Evolutionary conservation across 2,329 filamentous ascomycete species (phyloP).

Genomic region (Passalora sequoiae): DNA sequence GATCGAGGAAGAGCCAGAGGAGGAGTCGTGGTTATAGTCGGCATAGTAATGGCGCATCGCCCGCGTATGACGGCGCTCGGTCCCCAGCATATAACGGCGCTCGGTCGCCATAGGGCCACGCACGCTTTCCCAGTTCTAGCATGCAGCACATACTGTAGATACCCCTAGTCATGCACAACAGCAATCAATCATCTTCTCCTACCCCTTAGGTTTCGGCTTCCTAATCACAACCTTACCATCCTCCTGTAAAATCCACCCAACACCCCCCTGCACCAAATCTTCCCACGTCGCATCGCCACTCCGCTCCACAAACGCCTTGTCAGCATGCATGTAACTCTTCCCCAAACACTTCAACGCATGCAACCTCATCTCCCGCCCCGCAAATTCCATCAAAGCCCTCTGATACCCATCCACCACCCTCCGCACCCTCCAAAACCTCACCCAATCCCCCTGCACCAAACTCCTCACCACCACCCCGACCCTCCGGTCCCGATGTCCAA

Average conservation of each 20-base stretch:
- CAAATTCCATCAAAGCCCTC: conserved; percentile 73
- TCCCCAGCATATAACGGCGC: neutral
- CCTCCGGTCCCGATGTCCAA: conserved; percentile 59
- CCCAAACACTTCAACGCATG: conserved; percentile 85
- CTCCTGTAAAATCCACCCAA: conserved; percentile 76
- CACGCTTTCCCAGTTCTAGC: neutral
- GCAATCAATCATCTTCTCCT: neutral
- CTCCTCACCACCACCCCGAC: conserved; percentile 65
- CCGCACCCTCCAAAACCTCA: conserved; percentile 67
- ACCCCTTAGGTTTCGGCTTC: conserved; percentile 46
- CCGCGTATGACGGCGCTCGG: neutral
- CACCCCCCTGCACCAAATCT: conserved; percentile 60
- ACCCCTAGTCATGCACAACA: conserved; percentile 3
- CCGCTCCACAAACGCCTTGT: conserved; percentile 63
- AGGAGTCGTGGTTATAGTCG: conserved; percentile 7
- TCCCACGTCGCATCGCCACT: conserved; percentile 67
- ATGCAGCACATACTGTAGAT: conserved; percentile 5
- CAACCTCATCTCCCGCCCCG: conserved; percentile 65
- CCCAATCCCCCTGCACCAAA: conserved; percentile 76
- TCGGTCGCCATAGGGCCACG: neutral
- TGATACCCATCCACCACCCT: conserved; percentile 73
- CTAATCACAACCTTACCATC: conserved; percentile 69
- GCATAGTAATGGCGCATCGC: conserved; percentile 2
- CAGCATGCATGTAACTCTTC: conserved; percentile 70
- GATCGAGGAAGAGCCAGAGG: conserved; percentile 17